Evolutionary conservation across 225 moss, liverwort and hornwort genomes (phyloP).

Genomic region (Marchantia paleacea): DNA sequence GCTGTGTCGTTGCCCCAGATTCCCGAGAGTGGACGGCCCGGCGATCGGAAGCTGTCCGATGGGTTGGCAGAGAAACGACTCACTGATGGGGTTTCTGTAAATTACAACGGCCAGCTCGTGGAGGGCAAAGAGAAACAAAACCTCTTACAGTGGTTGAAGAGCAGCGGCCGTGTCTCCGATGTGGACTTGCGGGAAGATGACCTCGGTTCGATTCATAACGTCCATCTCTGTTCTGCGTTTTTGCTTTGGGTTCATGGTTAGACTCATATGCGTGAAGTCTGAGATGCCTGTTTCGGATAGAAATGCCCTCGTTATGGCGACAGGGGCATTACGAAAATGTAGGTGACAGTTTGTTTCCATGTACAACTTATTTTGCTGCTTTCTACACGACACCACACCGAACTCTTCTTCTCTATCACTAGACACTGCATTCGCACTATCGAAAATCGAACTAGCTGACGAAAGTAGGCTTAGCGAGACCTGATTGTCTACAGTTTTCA

Average conservation of each 20-base stretch:
- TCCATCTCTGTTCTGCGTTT: neutral
- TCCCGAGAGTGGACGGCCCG: neutral
- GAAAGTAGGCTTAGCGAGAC: neutral
- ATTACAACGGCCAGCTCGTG: constrained; percentile 77
- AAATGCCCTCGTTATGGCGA: too few relatives aligned
- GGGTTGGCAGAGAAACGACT: constrained; percentile 47
- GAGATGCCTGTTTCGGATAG: too few relatives aligned
- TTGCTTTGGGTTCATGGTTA: too few relatives aligned
- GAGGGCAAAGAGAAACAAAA: constrained; percentile 38
- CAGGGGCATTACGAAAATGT: too few relatives aligned
- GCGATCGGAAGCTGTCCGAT: neutral
- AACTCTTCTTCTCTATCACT: too few relatives aligned
- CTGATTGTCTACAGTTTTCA: neutral
- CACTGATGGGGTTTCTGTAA: constrained; percentile 69
- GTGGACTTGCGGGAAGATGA: neutral
- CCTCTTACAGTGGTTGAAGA: constrained; percentile 36
- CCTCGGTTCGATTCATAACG: constrained; percentile 5
- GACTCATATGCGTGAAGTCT: too few relatives aligned
- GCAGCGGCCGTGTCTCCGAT: neutral
- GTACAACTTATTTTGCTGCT: too few relatives aligned
- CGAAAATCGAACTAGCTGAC: neutral
- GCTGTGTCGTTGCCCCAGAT: constrained; percentile 37
- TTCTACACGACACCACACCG: too few relatives aligned
- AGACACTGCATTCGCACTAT: too few relatives aligned
- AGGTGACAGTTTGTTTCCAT: too few relatives aligned